Base-by-base conservation (phyloP, 208 protist genomes). In the Leishmania guyanensis region DNA sequence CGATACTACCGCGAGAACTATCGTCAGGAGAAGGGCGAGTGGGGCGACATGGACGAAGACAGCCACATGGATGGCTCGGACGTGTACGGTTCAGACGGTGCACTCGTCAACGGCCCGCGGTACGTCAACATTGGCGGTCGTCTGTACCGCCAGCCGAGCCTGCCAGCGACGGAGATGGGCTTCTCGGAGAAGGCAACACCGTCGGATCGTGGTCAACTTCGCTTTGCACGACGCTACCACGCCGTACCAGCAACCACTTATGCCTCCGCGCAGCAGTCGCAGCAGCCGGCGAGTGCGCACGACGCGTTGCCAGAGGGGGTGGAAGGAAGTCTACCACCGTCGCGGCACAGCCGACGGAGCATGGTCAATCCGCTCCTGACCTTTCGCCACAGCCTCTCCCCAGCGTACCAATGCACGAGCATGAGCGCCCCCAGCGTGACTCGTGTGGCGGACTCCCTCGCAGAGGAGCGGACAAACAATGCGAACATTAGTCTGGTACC, bases 111-210 rank as follows among this genome's bases (percentile, higher is more conserved):
- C 33, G 83, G 81, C 43, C 90, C 92, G 75, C 91, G 90, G 78
- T 97, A 94, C 86, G 73, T 97, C 43, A 93, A 93, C 85, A 87
- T 96, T 77, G 93, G 92, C 66, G 92, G 93, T 53, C 90, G 90
- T 74, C 84, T 97, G 39, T 88, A 94, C 77, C 89, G 92, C 62
- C 90, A 93, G 81, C 88, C 80, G 68, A 89, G 54, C 65, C 78
- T 88, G 58, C 82, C 79, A 36, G 77, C 71, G 22, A 83, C 81
- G 50, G 73, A 84, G 71, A 84, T 84, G 78, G 80, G 81, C 33
- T 48, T 75, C 33, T 62, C 72, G 33, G 60, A 78, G 75, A 72
- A 46, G 68, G 58, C 79, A 54, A 29, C 81, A 43, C 84, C 53
- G 17, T 72, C 66, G 62, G 83, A 93, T 68, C 88, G 87, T 39